Conservation (phyloP, 2,329 filamentous ascomycete species). For the Pseudopyrenochaeta lycopersici region DNA sequence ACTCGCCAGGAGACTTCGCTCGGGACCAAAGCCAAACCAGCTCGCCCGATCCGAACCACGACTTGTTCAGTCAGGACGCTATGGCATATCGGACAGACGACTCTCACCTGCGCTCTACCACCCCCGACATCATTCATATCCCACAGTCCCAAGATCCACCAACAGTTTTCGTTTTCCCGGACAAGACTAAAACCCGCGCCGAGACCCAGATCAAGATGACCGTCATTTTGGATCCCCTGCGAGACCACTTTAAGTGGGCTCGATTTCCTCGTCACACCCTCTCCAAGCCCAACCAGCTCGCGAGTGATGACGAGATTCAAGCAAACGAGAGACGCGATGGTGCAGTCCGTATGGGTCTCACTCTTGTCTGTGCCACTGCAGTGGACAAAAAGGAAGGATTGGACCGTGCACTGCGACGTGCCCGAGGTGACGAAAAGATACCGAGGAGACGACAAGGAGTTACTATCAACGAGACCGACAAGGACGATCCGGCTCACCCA, state of each 20-base stretch:
- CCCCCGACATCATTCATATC: conserved; percentile 36
- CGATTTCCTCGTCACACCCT: conserved; percentile 93
- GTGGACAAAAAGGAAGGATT: conserved; percentile 77
- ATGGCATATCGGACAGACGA: too few relatives aligned
- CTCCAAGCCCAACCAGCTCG: conserved; percentile 89
- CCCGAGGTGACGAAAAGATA: conserved; percentile 55
- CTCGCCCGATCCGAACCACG: conserved; percentile 39
- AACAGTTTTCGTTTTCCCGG: conserved; percentile 30
- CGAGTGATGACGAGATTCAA: conserved; percentile 75
- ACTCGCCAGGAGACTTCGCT: conserved; percentile 41
- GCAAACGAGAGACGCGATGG: conserved; percentile 75
- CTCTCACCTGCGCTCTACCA: conserved; percentile 1
- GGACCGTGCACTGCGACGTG: conserved; percentile 71
- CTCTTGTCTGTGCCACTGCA: conserved; percentile 86
- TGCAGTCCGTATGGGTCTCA: conserved; percentile 34
- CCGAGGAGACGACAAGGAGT: conserved; percentile 47
- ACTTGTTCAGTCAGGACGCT: conserved; percentile 20
- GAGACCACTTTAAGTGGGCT: conserved; percentile 77
- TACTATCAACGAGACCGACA: conserved; percentile 55
- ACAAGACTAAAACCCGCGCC: conserved; percentile 79
- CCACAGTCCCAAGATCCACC: conserved; percentile 33
- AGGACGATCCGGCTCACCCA: conserved; percentile 74
- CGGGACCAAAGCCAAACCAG: conserved; percentile 42
- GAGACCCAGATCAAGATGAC: conserved; percentile 95
- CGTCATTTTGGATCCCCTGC: conserved; percentile 79